These are phyloP conservation scores for Furcasterigmium furcatum DNA, from an alignment of 2,329 filamentous ascomycete species.

Conservation along the genomic window DNA sequence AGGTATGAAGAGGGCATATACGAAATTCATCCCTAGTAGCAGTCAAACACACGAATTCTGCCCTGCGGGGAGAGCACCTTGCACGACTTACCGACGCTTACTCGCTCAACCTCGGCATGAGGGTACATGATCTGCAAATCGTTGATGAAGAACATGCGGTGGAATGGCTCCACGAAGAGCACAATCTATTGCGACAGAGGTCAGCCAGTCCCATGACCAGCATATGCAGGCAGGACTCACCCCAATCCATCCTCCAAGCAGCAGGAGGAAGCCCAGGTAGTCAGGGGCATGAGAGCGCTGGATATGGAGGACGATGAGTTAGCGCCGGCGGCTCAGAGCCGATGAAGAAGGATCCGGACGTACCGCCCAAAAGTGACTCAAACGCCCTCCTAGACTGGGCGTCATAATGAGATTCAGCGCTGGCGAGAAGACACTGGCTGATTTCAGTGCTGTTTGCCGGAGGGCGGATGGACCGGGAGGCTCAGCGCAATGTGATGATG, in stretches of 20 bases:
- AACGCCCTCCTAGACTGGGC: too few species aligned
- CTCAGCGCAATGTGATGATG: too few species aligned
- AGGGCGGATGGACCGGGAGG: too few species aligned
- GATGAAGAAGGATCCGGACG: too few species aligned
- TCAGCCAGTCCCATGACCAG: constrained; percentile 16
- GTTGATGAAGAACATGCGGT: constrained; percentile 89
- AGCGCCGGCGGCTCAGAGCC: too few species aligned
- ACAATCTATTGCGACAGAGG: constrained; percentile 48
- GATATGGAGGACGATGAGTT: too few species aligned
- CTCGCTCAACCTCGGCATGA: constrained; percentile 78
- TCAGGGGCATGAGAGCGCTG: constrained; percentile 84
- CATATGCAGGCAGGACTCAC: constrained; percentile 32
- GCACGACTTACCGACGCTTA: constrained; percentile 63
- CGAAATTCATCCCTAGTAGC: constrained; percentile 63
- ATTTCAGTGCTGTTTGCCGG: too few species aligned
- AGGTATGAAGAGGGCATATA: constrained; percentile 75
- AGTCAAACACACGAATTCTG: neutral
- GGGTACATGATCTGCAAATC: constrained; percentile 84
- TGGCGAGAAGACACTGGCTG: too few species aligned
- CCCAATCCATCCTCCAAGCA: constrained; percentile 66
- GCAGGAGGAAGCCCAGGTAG: constrained; percentile 72
- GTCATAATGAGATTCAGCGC: too few species aligned
- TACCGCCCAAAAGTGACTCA: too few species aligned
- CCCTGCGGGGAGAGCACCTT: neutral
- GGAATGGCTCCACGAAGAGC: constrained; percentile 77